phyloP scores from a whole-genome alignment of 768 basidiomycete species.

The Lentinus brumalis region DNA sequence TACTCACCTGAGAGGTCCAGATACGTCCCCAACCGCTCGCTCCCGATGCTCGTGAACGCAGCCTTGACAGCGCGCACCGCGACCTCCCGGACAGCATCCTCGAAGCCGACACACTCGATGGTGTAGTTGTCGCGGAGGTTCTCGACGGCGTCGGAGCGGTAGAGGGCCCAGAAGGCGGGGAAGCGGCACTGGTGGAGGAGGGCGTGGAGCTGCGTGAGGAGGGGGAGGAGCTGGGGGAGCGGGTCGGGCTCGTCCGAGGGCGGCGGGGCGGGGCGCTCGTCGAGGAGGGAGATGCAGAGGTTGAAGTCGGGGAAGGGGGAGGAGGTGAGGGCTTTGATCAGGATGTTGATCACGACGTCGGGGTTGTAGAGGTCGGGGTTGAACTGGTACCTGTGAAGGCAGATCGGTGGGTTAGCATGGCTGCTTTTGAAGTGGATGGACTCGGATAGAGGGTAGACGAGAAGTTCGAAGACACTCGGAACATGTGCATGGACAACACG shows the following conservation, averaged over 20 bases:
- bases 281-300: conserved; percentile 90
- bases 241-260: conserved; percentile 82
- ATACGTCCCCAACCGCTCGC: conserved; percentile 69
- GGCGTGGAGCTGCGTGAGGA: conserved; percentile 65
- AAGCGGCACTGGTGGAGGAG: conserved; percentile 85
- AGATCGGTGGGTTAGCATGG: conserved; percentile 7
- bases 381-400: conserved; percentile 80
- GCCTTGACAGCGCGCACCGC: conserved; percentile 76
- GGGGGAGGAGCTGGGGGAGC: conserved; percentile 66
- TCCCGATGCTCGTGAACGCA: conserved; percentile 73
- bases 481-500: background rate
- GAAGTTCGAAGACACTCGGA: background rate
- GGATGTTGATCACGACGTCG: conserved; percentile 92
- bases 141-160: conserved; percentile 70
- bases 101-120: conserved; percentile 80
- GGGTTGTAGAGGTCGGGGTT: conserved; percentile 92
- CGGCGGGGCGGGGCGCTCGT: conserved; percentile 59
- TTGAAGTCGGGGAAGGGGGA: conserved; percentile 91
- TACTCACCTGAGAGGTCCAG: conserved; percentile 63
- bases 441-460: background rate
- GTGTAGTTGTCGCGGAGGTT: conserved; percentile 84
- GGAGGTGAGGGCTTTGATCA: conserved; percentile 86
- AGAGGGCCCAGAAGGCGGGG: conserved; percentile 81
- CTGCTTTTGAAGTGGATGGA: too few relatives aligned
- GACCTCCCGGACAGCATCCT: conserved; percentile 78